A percentile compares a stretch with the other conserved stretches of the same genome.
phyloP scores from a whole-genome alignment of 257 asterid species.

The Solanum etuberosum region DNA sequence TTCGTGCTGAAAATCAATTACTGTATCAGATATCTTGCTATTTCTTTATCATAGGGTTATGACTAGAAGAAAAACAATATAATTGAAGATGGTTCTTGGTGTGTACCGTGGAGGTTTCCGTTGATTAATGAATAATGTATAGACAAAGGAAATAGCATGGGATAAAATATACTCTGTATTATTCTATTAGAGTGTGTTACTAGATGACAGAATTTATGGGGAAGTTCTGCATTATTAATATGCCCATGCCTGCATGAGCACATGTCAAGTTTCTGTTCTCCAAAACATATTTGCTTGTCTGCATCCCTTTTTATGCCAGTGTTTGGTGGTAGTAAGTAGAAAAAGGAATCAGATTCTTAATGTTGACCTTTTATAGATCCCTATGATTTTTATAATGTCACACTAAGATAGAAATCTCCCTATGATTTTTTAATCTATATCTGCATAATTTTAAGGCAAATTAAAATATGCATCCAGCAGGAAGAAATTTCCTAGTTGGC shows the following conservation, averaged over 20 bases:
- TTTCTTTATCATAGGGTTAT: not conserved
- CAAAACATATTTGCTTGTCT: conserved; percentile 17
- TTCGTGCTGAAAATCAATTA: not conserved
- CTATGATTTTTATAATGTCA: not conserved
- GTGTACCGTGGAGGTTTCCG: not conserved
- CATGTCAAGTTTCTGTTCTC: conserved; percentile 32
- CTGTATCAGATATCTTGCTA: not conserved
- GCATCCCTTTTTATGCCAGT: conserved; percentile 5
- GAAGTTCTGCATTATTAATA: conserved; percentile 10
- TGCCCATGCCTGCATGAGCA: conserved; percentile 22
- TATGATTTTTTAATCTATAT: not conserved
- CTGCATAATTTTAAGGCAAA: not conserved
- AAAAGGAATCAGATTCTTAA: conserved; percentile 14
- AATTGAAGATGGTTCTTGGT: not conserved
- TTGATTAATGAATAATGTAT: not conserved
- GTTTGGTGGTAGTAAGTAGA: not conserved
- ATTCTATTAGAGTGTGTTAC: not conserved
- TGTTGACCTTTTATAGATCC: conserved; percentile 15
- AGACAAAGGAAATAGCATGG: not conserved
- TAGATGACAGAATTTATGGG: conserved; percentile 25
- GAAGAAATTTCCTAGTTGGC: not conserved
- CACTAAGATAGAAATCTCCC: not conserved
- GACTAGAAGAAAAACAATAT: not conserved
- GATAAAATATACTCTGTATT: not conserved
- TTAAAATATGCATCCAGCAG: not conserved